These are phyloP conservation scores for Fusarium pseudocircinatum DNA, from an alignment of 2,329 filamentous ascomycete genomes.

Conservation along the genomic window DNA sequence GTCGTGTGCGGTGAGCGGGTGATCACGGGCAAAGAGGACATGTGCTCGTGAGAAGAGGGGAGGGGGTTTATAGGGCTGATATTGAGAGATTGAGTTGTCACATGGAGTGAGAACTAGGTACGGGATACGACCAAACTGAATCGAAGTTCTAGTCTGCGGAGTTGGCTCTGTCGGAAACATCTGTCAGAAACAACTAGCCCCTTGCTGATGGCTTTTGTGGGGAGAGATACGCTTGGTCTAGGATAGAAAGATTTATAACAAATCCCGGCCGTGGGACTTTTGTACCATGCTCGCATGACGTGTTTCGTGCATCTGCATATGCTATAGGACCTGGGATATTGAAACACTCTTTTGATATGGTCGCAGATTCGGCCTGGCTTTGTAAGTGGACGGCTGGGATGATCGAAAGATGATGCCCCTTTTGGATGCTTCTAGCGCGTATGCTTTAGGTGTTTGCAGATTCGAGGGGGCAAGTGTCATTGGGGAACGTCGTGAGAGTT, in stretches of 20 bases:
- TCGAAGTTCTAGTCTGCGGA: background rate
- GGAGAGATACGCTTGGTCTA: background rate
- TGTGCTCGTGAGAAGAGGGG: constrained; percentile 4
- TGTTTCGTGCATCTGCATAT: constrained; percentile 3
- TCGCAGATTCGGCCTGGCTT: background rate
- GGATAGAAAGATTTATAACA: background rate
- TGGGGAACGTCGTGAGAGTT: background rate
- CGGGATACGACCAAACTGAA: constrained; percentile 5
- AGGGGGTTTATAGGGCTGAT: constrained; percentile 26
- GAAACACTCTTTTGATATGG: background rate
- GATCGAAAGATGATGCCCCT: constrained; percentile 18
- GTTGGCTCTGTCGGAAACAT: constrained; percentile 1
- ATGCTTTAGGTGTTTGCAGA: background rate
- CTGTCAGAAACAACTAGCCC: constrained; percentile 4
- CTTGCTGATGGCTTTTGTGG: background rate
- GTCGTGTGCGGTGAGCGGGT: constrained; percentile 23
- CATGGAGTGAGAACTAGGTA: background rate
- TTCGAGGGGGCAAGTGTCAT: background rate
- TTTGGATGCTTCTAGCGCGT: constrained; percentile 5
- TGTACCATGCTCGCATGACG: constrained; percentile 15
- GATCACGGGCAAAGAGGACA: constrained; percentile 20
- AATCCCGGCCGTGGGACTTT: constrained; percentile 13
- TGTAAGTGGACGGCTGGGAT: background rate
- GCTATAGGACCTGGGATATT: background rate
- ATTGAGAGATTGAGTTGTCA: constrained; percentile 5